Conservation (phyloP, 176 grass and related monocot species). For the Aechmea fasciata region DNA sequence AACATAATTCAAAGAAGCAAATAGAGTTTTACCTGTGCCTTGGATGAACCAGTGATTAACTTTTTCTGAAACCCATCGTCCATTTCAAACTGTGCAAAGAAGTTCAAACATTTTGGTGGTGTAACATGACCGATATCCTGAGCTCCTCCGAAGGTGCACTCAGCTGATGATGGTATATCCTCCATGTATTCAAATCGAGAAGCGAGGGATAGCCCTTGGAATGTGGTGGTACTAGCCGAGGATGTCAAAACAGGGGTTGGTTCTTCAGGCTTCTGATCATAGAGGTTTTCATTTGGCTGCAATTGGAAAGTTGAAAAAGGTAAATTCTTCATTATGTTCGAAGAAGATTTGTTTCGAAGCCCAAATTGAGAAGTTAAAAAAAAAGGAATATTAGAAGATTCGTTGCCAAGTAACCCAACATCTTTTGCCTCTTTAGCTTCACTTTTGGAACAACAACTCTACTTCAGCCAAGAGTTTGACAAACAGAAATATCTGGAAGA, state of each 20-base stretch:
- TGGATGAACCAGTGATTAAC: conserved; percentile 44
- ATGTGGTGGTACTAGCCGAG: conserved; percentile 24
- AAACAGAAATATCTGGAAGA: no score
- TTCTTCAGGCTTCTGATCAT: conserved; percentile 95
- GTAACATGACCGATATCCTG: conserved; percentile 65
- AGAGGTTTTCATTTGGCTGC: conserved; percentile 81
- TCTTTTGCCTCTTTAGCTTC: no score
- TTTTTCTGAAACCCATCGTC: conserved; percentile 76
- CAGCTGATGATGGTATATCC: conserved; percentile 29
- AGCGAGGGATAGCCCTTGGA: conserved; percentile 40
- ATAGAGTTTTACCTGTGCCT: conserved; percentile 51
- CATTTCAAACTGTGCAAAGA: conserved; percentile 93
- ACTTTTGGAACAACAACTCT: no score
- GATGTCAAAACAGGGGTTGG: conserved; percentile 41
- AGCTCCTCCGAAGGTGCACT: conserved; percentile 33
- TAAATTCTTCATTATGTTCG: background rate
- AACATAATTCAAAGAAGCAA: background rate
- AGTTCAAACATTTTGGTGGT: conserved; percentile 77
- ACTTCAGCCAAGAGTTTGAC: no score
- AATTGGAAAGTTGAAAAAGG: conserved; percentile 10
- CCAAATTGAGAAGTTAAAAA: background rate
- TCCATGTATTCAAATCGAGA: conserved; percentile 91
- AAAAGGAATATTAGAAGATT: background rate
- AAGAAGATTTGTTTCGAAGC: conserved; percentile 10
- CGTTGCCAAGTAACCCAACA: no score